Evolutionary conservation across 176 grass and related monocot genomes (phyloP).

Genomic region (Panicum miliaceum): DNA sequence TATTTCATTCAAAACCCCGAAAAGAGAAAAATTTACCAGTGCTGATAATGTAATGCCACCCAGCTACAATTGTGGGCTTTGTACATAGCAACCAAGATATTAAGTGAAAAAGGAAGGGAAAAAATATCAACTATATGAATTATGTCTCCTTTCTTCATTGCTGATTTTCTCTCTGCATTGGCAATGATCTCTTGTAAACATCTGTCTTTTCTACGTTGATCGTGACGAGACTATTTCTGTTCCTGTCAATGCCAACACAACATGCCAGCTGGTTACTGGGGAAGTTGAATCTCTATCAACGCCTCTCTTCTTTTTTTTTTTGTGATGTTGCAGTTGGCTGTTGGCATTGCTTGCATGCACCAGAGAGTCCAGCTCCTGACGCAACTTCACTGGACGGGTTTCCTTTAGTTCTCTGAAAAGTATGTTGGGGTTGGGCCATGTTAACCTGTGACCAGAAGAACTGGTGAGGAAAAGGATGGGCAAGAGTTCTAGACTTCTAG

Average conservation of each 20-base stretch:
- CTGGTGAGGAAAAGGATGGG: slow-evolving; percentile 9
- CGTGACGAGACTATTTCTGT: slow-evolving; percentile 27
- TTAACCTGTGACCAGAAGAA: slow-evolving; percentile 5
- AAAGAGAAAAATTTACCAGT: neutral
- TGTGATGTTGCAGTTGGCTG: slow-evolving; percentile 16
- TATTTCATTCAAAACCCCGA: slow-evolving; percentile 24
- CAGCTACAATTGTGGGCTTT: slow-evolving; percentile 26
- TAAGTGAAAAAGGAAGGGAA: neutral
- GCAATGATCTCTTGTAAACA: slow-evolving; percentile 19
- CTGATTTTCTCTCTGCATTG: slow-evolving; percentile 36
- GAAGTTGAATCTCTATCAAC: slow-evolving; percentile 43
- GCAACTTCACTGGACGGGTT: slow-evolving; percentile 24
- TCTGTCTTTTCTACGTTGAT: slow-evolving; percentile 24
- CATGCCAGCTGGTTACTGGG: slow-evolving; percentile 37
- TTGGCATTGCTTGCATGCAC: slow-evolving; percentile 23
- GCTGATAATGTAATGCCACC: slow-evolving; percentile 3
- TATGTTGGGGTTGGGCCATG: neutral
- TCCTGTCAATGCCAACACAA: slow-evolving; percentile 42
- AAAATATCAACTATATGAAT: slow-evolving; percentile 13
- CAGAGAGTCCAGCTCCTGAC: slow-evolving; percentile 28
- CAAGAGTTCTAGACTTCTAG: slow-evolving; percentile 27
- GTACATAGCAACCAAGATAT: slow-evolving; percentile 54
- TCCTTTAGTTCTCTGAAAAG: slow-evolving; percentile 10
- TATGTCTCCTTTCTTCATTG: slow-evolving; percentile 5
- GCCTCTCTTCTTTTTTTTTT: neutral